These are phyloP conservation scores for Pelargonium fulgidum DNA, from an alignment of 441 rosid species.

Conservation along the genomic window DNA sequence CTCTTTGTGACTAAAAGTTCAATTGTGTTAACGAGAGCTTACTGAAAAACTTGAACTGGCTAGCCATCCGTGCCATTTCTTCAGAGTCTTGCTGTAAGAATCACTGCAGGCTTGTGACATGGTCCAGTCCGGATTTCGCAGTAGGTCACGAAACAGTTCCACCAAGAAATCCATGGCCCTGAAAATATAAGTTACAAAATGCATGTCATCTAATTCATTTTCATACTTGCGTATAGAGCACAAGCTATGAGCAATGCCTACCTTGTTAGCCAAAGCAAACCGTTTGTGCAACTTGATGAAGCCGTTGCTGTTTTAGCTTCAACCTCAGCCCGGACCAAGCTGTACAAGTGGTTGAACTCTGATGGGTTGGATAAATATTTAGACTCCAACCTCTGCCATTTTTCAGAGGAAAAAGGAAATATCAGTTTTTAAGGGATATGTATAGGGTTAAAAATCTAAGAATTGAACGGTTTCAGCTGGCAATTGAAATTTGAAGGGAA, in stretches of 20 bases:
- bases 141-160: constrained; percentile 71
- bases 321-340: constrained; percentile 67
- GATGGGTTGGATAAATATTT: constrained; percentile 59
- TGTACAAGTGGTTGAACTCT: constrained; percentile 53
- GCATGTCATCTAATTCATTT: not conserved
- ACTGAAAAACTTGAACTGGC: constrained; percentile 84
- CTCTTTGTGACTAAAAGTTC: not conserved
- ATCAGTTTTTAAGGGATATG: not conserved
- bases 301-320: constrained; percentile 63
- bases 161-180: constrained; percentile 94
- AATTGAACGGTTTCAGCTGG: not conserved
- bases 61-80: constrained; percentile 86
- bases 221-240: not conserved
- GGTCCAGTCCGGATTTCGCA: constrained; percentile 72
- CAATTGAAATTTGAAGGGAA: not conserved
- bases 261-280: constrained; percentile 96
- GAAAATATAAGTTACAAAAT: constrained; percentile 6
- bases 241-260: constrained; percentile 15
- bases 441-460: not conserved
- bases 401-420: not conserved
- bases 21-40: constrained; percentile 18
- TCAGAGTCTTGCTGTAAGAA: constrained; percentile 72
- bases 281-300: constrained; percentile 85
- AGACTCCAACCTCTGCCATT: constrained; percentile 66
- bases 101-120: constrained; percentile 82